phyloP scores from a whole-genome alignment of 495 filamentous ascomycete species.

The Neurospora sp. region DNA sequence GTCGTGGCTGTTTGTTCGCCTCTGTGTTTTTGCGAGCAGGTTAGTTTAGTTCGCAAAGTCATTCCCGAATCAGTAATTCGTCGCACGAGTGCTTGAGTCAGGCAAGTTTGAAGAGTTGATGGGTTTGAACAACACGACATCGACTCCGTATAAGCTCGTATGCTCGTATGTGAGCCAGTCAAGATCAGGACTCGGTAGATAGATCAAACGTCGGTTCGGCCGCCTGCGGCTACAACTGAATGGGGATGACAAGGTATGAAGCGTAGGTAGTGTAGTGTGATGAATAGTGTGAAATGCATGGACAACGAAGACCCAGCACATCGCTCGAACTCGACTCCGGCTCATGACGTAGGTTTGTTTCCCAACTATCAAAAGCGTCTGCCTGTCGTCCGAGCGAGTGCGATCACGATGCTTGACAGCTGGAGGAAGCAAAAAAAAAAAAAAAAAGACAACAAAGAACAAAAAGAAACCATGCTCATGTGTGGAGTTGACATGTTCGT shows the following conservation, averaged over 20 bases:
- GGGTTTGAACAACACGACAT: neutral
- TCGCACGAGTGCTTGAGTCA: neutral
- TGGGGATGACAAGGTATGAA: neutral
- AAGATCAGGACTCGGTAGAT: neutral
- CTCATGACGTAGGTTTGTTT: neutral
- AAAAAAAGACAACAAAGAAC: neutral
- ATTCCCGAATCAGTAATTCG: neutral
- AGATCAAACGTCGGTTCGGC: neutral
- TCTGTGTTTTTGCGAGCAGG: slow-evolving; percentile 20
- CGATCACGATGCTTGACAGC: neutral
- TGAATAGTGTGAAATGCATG: neutral
- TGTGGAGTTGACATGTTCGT: neutral
- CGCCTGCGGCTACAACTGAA: neutral
- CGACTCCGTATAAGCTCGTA: neutral
- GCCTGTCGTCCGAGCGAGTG: neutral
- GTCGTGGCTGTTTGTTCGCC: slow-evolving; percentile 44
- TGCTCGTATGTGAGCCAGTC: neutral
- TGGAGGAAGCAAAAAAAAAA: neutral
- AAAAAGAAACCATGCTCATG: neutral
- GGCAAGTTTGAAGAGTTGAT: neutral
- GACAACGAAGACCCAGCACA: neutral
- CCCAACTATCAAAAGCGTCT: neutral
- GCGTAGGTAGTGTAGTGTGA: neutral
- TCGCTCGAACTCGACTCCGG: neutral
- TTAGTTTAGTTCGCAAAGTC: neutral